Base-by-base conservation (phyloP, 2,329 filamentous ascomycete genomes). In the Sclerotinia spermophila region DNA sequence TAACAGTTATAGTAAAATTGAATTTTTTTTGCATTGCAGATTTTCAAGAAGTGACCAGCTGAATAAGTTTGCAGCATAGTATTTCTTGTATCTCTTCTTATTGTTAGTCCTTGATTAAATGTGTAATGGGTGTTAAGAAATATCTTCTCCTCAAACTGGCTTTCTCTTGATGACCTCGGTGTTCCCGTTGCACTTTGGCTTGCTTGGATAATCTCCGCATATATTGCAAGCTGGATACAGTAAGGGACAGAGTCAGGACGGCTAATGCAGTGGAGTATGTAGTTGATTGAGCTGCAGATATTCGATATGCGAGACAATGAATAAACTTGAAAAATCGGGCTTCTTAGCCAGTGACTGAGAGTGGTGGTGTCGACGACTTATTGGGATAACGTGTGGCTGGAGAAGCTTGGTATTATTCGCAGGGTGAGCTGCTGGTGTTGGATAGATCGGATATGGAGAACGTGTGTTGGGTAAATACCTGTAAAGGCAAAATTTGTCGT, bases 341-440 rank as follows among this genome's bases (percentile, higher is more conserved):
- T 40, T 40, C 21, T 19, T 38, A 60, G 7, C 58, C 21, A n/a
- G 55, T n/a, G 55, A 58, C 33, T n/a, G 35, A 60, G 15, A 15
- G 24, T 19, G 35, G 40, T 38, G 35, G 24, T 27, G 35, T 40
- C 27, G 35, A 13, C 56, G 3, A 59, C n/a, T n/a, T 15, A n/a
- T 58, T 38, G 55, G 17, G 24, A 58, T 17, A 58, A n/a, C 33
- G 30, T 48, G 64, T 66, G 64, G 48, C 64, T 67, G 64, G 64
- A 38, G 64, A 42, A 67, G 64, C 45, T 45, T 67, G 64, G 45
- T 33, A 67, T 35, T 55, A 24, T 42, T 15, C 11, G n/a, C 21
- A n/a, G 42, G 61, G 10, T 56, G 24, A 68, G 66, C 53, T 58
- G 66, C 40, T 38, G 66, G 53, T 53, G 66, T 68, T 38, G n/a